Base-by-base conservation (phyloP, 2,329 filamentous ascomycete genomes). In the Didymella keratinophila region DNA sequence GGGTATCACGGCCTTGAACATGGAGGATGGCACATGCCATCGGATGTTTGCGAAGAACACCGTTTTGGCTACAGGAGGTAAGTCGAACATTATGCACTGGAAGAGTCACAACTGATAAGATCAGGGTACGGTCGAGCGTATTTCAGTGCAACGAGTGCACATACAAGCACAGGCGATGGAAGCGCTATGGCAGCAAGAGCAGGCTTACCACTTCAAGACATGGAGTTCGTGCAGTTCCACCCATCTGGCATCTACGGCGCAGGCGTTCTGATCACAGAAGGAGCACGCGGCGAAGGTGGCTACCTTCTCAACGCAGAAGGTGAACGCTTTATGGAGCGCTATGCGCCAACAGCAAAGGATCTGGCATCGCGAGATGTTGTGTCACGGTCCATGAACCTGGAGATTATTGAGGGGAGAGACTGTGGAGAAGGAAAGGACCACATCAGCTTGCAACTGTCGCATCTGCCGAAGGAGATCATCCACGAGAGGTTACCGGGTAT, bases 161-260 rank as follows among this genome's bases (percentile, higher is more conserved):
- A 83, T 64, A 83, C 80, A 8, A 80, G 78, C 28, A 83, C 81
- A 1, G 81, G 81, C 20, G 81, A 83, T 60, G 81, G 81, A 18
- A 82, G 79, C 51, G 80, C 81, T 10, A 83, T 83, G 81, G 80
- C 78, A 4, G 73, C 81, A 23, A 71, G 81, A 64, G 81, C 81
- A 5, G 80, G 80, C 9, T 68, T 83, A 4, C 80, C 81, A 1
- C 78, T 82, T 43, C 80, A 82, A 62, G 81, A 82, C 61, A 79
- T 83, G 73, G 81, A 83, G 57, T 83, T 83, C 58, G 80, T 83
- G 2, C 81, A 83, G 56, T 83, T 83, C 53, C 81, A 83, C 61
- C 81, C 80, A 1, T 79, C 79, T 34, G 81, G 81, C 5, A 83
- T 83, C 37, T 83, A 83, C 58, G 81, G 81, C 25, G 81, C 81